phyloP scores from a whole-genome alignment of 768 basidiomycete species.

The Lactifluus pinguis region DNA sequence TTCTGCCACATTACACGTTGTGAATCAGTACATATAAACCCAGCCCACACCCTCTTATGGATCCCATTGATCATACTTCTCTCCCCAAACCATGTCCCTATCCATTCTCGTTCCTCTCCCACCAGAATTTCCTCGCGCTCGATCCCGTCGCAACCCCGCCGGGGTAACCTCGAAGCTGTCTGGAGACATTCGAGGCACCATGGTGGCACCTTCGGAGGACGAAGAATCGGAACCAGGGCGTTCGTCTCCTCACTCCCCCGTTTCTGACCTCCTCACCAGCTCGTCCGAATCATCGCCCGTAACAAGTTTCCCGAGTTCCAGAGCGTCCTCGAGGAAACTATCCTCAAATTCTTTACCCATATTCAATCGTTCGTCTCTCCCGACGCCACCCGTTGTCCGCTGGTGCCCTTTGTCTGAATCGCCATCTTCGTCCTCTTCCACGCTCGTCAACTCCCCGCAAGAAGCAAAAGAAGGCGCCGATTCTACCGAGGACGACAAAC shows the following conservation, averaged over 20 bases:
- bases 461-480: neutral
- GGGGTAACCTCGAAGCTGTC: neutral
- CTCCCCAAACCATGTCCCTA: neutral
- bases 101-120: neutral
- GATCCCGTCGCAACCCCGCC: neutral
- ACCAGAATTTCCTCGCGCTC: neutral
- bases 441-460: neutral
- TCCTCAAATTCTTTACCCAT: constrained; percentile 8
- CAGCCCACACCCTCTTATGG: neutral
- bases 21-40: constrained; percentile 3
- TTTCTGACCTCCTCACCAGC: neutral
- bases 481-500: neutral
- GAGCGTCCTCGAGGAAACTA: neutral
- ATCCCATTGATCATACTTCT: neutral
- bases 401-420: neutral
- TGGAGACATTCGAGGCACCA: neutral
- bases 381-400: neutral
- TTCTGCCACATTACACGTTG: constrained; percentile 1
- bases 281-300: neutral
- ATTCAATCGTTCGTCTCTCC: neutral
- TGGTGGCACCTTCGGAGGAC: neutral
- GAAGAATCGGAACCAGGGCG: neutral
- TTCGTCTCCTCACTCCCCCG: neutral
- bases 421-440: constrained; percentile 1
- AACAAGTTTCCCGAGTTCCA: neutral